Evolutionary conservation across 805 yeast genomes (phyloP).

Genomic region (Wickerhamiella domercqiae): DNA sequence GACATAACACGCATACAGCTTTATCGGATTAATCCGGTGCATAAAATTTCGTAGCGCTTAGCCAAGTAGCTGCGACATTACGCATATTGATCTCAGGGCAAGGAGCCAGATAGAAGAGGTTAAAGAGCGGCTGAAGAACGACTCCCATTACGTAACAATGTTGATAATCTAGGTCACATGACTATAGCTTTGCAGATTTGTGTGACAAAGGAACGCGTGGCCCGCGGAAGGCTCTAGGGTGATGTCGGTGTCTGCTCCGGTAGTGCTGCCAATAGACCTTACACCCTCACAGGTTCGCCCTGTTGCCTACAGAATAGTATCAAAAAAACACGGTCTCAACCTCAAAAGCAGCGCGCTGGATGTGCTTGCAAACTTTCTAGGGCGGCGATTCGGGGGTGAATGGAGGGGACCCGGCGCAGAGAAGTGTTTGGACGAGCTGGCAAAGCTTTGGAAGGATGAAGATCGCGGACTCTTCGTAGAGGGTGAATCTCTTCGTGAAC

Average conservation of each 20-base stretch:
- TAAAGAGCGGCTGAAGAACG: background rate
- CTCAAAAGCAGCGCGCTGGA: constrained; percentile 73
- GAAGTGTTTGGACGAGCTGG: constrained; percentile 58
- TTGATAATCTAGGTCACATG: background rate
- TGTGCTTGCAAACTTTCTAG: constrained; percentile 57
- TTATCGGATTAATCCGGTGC: too few relatives aligned
- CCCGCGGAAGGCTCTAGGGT: background rate
- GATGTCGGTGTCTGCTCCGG: constrained; percentile 17
- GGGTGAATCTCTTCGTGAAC: constrained; percentile 48
- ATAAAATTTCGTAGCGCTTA: too few relatives aligned
- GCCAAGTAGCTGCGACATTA: background rate
- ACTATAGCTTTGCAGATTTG: background rate
- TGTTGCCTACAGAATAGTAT: constrained; percentile 72
- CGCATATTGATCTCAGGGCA: background rate
- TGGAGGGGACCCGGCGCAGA: constrained; percentile 65
- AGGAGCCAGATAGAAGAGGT: background rate
- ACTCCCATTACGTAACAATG: background rate
- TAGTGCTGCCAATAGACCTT: constrained; percentile 56
- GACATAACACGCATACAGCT: too few relatives aligned
- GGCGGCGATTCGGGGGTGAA: constrained; percentile 63
- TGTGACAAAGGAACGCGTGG: background rate
- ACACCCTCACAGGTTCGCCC: constrained; percentile 80
- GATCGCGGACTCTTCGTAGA: constrained; percentile 78
- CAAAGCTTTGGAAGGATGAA: constrained; percentile 73
- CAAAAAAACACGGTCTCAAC: constrained; percentile 85